phyloP scores from a whole-genome alignment of 2,329 filamentous ascomycete genomes.

The Beauveria brongniartii region DNA sequence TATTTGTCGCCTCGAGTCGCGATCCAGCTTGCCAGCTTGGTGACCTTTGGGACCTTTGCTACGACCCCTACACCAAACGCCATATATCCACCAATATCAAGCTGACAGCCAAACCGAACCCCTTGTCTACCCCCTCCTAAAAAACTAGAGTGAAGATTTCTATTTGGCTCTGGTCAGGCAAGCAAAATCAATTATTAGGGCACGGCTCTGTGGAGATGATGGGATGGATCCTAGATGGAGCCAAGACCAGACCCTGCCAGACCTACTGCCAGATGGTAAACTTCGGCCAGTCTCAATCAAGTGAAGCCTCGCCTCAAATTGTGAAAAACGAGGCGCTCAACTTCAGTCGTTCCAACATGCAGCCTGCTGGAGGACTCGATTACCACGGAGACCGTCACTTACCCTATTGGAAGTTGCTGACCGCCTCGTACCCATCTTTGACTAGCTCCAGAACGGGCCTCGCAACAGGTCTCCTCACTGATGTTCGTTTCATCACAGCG shows the following conservation, averaged over 20 bases:
- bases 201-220: background rate
- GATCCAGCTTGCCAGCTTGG: background rate
- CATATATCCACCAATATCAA: background rate
- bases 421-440: background rate
- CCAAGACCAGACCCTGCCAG: slow-evolving; percentile 2
- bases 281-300: background rate
- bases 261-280: background rate
- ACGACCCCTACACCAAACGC: background rate
- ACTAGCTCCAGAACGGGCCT: background rate
- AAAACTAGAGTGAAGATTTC: background rate
- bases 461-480: background rate
- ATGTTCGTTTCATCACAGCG: background rate
- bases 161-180: background rate
- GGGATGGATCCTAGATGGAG: slow-evolving; percentile 7
- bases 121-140: background rate
- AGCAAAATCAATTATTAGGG: background rate
- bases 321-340: background rate
- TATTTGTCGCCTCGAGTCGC: background rate
- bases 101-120: slow-evolving; percentile 1
- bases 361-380: background rate
- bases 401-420: background rate
- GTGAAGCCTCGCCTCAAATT: background rate
- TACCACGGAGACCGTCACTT: background rate
- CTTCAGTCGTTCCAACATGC: background rate
- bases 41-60: background rate